Evolutionary conservation across 208 protist genomes (phyloP).

Genomic region (Crithidia brevicula): DNA sequence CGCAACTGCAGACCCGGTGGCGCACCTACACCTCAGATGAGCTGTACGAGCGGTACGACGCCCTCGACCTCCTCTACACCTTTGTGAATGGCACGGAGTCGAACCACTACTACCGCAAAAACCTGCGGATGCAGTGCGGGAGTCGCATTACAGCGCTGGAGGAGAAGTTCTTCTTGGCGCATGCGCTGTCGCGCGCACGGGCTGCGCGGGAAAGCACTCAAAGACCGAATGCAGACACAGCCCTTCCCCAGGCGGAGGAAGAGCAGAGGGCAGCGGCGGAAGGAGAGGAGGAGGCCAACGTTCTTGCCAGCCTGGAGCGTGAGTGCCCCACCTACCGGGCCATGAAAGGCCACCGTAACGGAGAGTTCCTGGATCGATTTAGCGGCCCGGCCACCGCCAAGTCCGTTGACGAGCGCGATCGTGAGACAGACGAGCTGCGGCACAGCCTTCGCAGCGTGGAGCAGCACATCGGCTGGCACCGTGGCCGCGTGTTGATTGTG

Average conservation of each 20-base stretch:
- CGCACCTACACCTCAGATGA: constrained; percentile 36
- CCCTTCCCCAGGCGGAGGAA: too few species aligned
- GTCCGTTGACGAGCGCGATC: constrained; percentile 31
- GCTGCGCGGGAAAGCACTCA: too few species aligned
- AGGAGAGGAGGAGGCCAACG: not conserved
- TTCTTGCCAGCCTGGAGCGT: not conserved
- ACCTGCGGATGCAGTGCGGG: constrained; percentile 6
- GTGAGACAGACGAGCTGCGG: constrained; percentile 94
- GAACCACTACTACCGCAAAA: constrained; percentile 52
- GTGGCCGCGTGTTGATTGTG: constrained; percentile 93
- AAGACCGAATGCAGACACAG: too few species aligned
- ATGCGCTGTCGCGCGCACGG: not conserved
- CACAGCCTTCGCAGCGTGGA: constrained; percentile 95
- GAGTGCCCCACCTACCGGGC: not conserved
- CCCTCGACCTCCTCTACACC: constrained; percentile 95
- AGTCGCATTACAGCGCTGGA: not conserved
- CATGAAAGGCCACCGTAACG: not conserved
- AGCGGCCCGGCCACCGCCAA: not conserved
- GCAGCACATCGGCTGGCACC: constrained; percentile 92
- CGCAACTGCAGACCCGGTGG: constrained; percentile 22
- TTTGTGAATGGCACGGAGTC: constrained; percentile 96
- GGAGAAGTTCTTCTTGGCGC: not conserved
- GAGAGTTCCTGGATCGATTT: not conserved
- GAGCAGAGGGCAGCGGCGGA: too few species aligned
- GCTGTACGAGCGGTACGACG: constrained; percentile 26